Base-by-base conservation (phyloP, 768 basidiomycete genomes). In the Strobilomyces echinocephalus region DNA sequence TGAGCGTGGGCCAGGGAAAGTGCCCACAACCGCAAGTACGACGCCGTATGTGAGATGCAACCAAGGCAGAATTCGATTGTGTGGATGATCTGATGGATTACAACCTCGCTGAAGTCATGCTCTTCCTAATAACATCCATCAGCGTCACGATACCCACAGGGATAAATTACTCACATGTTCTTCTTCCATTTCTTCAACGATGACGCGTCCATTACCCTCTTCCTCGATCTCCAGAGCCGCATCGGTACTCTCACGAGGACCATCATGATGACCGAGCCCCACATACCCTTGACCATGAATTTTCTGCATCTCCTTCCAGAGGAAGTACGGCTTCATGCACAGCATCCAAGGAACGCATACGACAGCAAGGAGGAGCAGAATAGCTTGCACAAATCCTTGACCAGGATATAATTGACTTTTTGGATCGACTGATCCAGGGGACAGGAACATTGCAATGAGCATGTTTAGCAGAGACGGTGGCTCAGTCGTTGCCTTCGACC, bases 41-140 rank as follows among this genome's bases (percentile, higher is more conserved):
- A 92, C 12, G 91, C 91, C 1, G 95, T 98, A 71, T 97, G 95
- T 58, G 95, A 98, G 64, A 97, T 97, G 71, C 95, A 97, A 8
- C 95, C 97, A 33, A 99, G 83, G 68, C 97, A 99, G 73, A 98
- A 99, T 74, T 99, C 97, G 72, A 99, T 97, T 24, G 94, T 95
- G 72, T 98, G 97, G 65, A 99, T 99, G 57, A 97, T 78, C 71
- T 99, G 97, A 72, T 99, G 95, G 55, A 98, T 90, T 21, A 97
- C 82, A 54, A 97, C 83, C 71, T 99, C 97, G 65, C 93, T 77
- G 71, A 97, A 91, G 65, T 97, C 93, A 68, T 95, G 91, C 45
- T 89, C 78, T 73, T 93, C 84, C 81, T 87, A 66, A 58, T 40
- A 50, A 51, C 44, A 57, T 48, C 26, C 20, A 53, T 61, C 40